Conservation (phyloP, 805 yeast species). For the Naumovozyma baii region DNA sequence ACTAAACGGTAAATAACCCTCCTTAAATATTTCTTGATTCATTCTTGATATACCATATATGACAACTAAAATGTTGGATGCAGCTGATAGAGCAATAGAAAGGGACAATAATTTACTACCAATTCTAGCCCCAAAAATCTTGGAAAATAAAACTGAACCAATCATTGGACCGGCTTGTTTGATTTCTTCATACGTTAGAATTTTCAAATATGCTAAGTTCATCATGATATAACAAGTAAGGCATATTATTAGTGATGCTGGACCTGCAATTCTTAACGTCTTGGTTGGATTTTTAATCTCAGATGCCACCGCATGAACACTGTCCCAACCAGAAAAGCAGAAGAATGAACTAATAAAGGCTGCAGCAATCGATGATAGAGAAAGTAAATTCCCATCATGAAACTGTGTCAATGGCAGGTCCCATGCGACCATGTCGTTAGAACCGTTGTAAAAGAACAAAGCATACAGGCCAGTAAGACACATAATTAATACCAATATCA, state of each 20-base stretch:
- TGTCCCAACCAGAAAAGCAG: slow-evolving; percentile 55
- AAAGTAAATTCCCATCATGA: slow-evolving; percentile 26
- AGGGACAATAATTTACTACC: slow-evolving; percentile 48
- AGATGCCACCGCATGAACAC: slow-evolving; percentile 50
- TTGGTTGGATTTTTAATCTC: slow-evolving; percentile 51
- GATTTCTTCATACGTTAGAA: slow-evolving; percentile 44
- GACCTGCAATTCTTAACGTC: slow-evolving; percentile 54
- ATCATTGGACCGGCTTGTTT: slow-evolving; percentile 46
- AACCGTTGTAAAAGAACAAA: slow-evolving; percentile 29
- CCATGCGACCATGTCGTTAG: slow-evolving; percentile 1
- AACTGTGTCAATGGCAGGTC: slow-evolving; percentile 14
- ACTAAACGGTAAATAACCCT: slow-evolving; percentile 51
- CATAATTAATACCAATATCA: slow-evolving; percentile 45
- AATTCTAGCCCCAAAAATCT: slow-evolving; percentile 41
- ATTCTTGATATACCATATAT: slow-evolving; percentile 49
- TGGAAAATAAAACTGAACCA: slow-evolving; percentile 50
- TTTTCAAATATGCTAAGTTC: slow-evolving; percentile 48
- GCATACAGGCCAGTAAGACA: slow-evolving; percentile 51
- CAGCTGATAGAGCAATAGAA: slow-evolving; percentile 51
- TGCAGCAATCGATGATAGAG: slow-evolving; percentile 40
- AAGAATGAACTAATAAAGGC: slow-evolving; percentile 51
- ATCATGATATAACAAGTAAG: slow-evolving; percentile 41
- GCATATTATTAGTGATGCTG: slow-evolving; percentile 40
- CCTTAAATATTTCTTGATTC: slow-evolving; percentile 57
- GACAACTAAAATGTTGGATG: slow-evolving; percentile 55